These are phyloP conservation scores for Lathyrus tuberosus DNA, from an alignment of 306 rosid species.

Conservation along the genomic window DNA sequence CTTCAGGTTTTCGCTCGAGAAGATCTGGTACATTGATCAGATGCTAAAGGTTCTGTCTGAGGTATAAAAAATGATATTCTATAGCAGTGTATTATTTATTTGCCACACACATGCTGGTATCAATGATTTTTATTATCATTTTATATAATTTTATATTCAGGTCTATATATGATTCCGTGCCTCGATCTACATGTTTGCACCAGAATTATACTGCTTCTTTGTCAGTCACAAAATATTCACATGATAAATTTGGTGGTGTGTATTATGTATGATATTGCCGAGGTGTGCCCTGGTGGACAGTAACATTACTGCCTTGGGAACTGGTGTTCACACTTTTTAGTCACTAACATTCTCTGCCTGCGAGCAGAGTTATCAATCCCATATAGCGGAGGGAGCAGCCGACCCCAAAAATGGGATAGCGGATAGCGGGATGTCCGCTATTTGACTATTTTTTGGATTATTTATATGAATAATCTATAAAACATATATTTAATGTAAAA, in stretches of 20 bases:
- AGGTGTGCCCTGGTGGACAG: conserved; percentile 5
- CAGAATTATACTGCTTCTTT: conserved; percentile 19
- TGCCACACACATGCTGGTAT: neutral
- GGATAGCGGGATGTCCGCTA: too few relatives aligned
- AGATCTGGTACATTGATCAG: conserved; percentile 98
- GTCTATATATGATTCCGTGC: conserved; percentile 6
- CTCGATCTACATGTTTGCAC: conserved; percentile 28
- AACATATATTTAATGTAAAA: too few relatives aligned
- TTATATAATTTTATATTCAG: neutral
- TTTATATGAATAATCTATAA: too few relatives aligned
- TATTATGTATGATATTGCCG: conserved; percentile 11
- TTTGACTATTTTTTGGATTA: too few relatives aligned
- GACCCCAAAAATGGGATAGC: too few relatives aligned
- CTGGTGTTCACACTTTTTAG: conserved; percentile 18
- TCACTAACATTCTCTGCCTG: conserved; percentile 10
- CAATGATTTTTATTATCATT: conserved; percentile 7
- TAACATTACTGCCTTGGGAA: conserved; percentile 26
- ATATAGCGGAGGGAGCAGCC: too few relatives aligned
- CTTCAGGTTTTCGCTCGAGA: conserved; percentile 91
- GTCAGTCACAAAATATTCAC: conserved; percentile 24
- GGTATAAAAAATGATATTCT: conserved; percentile 58
- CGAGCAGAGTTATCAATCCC: neutral
- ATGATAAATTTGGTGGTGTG: conserved; percentile 25
- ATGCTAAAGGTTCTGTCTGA: conserved; percentile 98
- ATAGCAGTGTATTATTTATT: conserved; percentile 4